phyloP scores from a whole-genome alignment of 306 rosid species.

The Rosa multiflora region DNA sequence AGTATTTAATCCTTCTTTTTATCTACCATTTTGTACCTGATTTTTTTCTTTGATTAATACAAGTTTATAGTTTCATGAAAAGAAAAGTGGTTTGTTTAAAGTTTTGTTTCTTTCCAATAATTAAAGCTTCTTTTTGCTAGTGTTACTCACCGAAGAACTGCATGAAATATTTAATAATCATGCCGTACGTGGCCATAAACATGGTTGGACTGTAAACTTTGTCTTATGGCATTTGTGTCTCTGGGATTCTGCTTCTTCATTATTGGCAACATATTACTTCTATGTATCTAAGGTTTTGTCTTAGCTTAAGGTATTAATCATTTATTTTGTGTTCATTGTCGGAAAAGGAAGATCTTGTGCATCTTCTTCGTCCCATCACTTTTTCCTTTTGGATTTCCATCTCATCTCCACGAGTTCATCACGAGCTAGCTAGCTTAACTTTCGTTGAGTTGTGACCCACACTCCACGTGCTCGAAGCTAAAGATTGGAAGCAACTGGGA shows the following conservation, averaged over 20 bases:
- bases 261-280: neutral
- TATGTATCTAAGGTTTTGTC: neutral
- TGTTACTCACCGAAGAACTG: neutral
- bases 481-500: conserved; percentile 4
- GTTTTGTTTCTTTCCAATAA: neutral
- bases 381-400: neutral
- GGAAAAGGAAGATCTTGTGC: conserved; percentile 13
- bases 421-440: neutral
- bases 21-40: too few relatives aligned
- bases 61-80: neutral
- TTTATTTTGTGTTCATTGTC: neutral
- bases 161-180: neutral
- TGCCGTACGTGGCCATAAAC: conserved; percentile 6
- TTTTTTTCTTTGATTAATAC: neutral
- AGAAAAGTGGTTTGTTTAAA: neutral
- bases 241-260: neutral
- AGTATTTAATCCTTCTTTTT: too few relatives aligned
- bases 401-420: neutral
- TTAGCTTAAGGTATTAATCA: neutral
- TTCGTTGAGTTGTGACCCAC: neutral
- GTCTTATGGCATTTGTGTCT: neutral
- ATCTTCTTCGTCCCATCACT: neutral
- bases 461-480: neutral
- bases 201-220: neutral
- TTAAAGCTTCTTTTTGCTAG: neutral